Evolutionary conservation across 1,284 basidiomycete genomes (phyloP).

Genomic region (Ceratobasidium papillatum): DNA sequence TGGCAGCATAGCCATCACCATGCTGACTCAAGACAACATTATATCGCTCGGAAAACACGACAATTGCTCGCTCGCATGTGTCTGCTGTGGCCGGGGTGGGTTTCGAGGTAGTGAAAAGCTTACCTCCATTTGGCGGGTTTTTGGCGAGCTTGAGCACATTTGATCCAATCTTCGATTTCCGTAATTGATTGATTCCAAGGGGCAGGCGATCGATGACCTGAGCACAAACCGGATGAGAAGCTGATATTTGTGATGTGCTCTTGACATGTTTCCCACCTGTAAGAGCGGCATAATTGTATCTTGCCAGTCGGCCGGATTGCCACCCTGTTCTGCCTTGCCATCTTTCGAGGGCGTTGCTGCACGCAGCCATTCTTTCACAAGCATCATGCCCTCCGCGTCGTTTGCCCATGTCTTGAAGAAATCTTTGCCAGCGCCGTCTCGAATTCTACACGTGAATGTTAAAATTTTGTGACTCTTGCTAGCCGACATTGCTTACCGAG

Average conservation of each 20-base stretch:
- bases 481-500: conserved; percentile 27
- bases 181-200: conserved; percentile 70
- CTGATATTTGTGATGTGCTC: conserved; percentile 10
- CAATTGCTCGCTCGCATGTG: conserved; percentile 15
- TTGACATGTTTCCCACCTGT: conserved; percentile 63
- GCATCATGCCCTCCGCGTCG: conserved; percentile 72
- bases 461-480: conserved; percentile 47
- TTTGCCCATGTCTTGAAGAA: conserved; percentile 85
- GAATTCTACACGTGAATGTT: conserved; percentile 65
- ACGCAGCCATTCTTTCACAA: conserved; percentile 81
- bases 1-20: conserved; percentile 25
- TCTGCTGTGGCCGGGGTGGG: conserved; percentile 7
- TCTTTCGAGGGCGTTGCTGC: conserved; percentile 66
- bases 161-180: conserved; percentile 76
- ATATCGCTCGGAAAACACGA: conserved; percentile 15
- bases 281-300: conserved; percentile 82
- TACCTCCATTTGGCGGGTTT: conserved; percentile 72
- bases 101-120: conserved; percentile 52
- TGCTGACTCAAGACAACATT: conserved; percentile 31
- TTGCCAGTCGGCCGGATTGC: conserved; percentile 54
- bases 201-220: conserved; percentile 84
- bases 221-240: conserved; percentile 34
- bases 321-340: conserved; percentile 46
- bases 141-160: conserved; percentile 75
- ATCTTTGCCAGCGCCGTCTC: conserved; percentile 81